A percentile compares a stretch with the other conserved stretches of the same genome.
Conservation (phyloP, 2,329 filamentous ascomycete genomes). For the Monilinia polystroma region DNA sequence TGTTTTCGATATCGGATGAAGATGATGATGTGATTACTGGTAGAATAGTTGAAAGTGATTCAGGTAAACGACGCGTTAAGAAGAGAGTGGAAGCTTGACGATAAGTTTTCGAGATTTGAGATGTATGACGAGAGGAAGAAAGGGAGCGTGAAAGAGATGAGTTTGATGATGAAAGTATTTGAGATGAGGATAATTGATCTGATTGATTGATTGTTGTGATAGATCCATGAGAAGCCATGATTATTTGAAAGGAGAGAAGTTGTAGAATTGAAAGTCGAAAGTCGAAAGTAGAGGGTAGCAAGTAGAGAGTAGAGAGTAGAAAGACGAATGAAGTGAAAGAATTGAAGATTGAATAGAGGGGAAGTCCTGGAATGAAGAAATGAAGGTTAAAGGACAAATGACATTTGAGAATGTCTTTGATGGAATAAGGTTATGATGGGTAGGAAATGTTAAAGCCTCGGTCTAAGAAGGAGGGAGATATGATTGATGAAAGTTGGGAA, state of each 20-base stretch:
- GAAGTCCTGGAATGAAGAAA: constrained; percentile 18
- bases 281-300: background rate
- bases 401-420: constrained; percentile 21
- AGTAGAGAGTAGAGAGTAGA: too few relatives aligned
- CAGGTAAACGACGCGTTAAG: constrained; percentile 86
- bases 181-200: constrained; percentile 52
- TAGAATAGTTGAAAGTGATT: constrained; percentile 81
- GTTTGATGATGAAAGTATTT: constrained; percentile 64
- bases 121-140: constrained; percentile 58
- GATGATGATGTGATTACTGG: constrained; percentile 67
- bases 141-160: constrained; percentile 63
- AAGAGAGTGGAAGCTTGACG: constrained; percentile 92
- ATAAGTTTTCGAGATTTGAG: constrained; percentile 86
- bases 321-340: background rate
- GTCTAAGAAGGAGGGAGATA: background rate
- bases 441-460: constrained; percentile 16
- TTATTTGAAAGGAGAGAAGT: constrained; percentile 9
- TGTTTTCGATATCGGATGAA: constrained; percentile 38
- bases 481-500: background rate
- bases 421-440: background rate
- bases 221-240: constrained; percentile 36
- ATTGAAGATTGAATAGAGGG: background rate
- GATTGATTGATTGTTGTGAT: constrained; percentile 35
- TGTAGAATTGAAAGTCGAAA: constrained; percentile 3
- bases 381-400: constrained; percentile 8